Conservation (phyloP, 305 asterid species). For the Solanum hybrid region DNA sequence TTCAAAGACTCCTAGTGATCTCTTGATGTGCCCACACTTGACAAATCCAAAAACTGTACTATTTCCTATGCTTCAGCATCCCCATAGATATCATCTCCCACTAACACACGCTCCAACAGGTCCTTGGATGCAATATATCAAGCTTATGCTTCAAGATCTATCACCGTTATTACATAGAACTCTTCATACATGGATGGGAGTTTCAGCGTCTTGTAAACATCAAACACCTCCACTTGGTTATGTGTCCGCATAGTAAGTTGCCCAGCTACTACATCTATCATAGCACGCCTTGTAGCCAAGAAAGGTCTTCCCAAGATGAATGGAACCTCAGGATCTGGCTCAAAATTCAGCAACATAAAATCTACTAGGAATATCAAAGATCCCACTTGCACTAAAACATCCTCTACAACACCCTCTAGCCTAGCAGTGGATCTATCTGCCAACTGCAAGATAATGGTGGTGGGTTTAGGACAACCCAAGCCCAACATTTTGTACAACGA, state of each 20-base stretch:
- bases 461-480: not conserved
- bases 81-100: not conserved
- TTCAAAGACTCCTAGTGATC: not conserved
- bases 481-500: not conserved
- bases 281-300: not conserved
- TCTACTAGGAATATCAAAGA: not conserved
- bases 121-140: not conserved
- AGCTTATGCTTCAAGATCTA: not conserved
- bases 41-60: not conserved
- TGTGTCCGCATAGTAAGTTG: not conserved
- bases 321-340: not conserved
- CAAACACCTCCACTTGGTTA: not conserved
- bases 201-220: not conserved
- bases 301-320: not conserved
- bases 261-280: not conserved
- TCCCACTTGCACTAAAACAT: not conserved
- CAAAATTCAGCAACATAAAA: not conserved
- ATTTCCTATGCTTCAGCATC: not conserved
- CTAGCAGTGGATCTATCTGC: not conserved
- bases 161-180: not conserved
- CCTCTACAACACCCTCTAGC: not conserved
- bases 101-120: not conserved
- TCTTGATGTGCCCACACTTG: not conserved
- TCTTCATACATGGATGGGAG: not conserved
- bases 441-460: not conserved